Evolutionary conservation across 495 filamentous ascomycete species (phyloP).

Genomic region (Aspergillus nidulans): DNA sequence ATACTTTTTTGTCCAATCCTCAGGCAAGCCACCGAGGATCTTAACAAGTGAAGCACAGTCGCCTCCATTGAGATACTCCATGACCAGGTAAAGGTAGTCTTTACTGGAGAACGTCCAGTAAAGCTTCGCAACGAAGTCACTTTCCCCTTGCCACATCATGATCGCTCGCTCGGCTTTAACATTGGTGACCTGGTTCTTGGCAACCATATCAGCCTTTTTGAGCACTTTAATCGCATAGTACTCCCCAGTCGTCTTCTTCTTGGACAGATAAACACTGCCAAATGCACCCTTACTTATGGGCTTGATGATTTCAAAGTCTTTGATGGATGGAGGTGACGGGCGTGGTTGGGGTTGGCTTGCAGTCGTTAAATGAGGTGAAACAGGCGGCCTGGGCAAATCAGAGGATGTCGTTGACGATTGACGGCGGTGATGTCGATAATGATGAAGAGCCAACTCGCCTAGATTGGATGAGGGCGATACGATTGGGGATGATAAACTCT

Average conservation of each 20-base stretch:
- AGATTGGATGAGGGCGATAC: constrained; percentile 80
- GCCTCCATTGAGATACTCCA: constrained; percentile 98
- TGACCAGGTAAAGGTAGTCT: constrained; percentile 96
- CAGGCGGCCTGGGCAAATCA: constrained; percentile 60
- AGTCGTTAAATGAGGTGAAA: constrained; percentile 75
- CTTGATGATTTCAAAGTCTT: constrained; percentile 99
- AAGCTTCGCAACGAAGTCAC: constrained; percentile 96
- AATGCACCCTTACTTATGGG: constrained; percentile 99
- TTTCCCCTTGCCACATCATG: constrained; percentile 99
- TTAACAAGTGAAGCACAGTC: constrained; percentile 97
- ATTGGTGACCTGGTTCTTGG: constrained; percentile 98
- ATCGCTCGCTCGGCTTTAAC: constrained; percentile 99
- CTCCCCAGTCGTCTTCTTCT: constrained; percentile 97
- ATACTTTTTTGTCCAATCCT: constrained; percentile 98
- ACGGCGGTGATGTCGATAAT: constrained; percentile 74
- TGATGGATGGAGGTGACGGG: constrained; percentile 89
- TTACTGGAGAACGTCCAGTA: constrained; percentile 99
- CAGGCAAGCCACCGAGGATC: constrained; percentile 79
- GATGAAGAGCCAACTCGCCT: constrained; percentile 62
- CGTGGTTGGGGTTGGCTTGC: constrained; percentile 68
- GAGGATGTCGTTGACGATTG: constrained; percentile 89
- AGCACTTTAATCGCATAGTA: constrained; percentile 98
- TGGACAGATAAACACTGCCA: constrained; percentile 93
- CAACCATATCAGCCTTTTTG: constrained; percentile 99
- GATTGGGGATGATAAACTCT: constrained; percentile 77